A percentile compares a stretch with the other conserved stretches of the same genome.
Evolutionary conservation across 345 rosid species (phyloP).

Genomic region (Sonneratia alba): DNA sequence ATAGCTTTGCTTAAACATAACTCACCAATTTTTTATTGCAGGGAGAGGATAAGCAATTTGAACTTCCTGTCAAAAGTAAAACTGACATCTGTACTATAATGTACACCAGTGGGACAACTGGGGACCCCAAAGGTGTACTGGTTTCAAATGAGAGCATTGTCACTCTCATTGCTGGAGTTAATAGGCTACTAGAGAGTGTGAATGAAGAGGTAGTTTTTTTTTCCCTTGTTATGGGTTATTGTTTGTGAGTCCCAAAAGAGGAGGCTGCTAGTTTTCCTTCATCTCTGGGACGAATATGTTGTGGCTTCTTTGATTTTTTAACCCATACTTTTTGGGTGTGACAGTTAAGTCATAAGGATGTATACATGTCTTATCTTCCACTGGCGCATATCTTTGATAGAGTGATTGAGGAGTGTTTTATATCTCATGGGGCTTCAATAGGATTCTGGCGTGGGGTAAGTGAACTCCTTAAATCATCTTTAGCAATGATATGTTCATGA

Average conservation of each 20-base stretch:
- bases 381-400: constrained; percentile 96
- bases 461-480: constrained; percentile 5
- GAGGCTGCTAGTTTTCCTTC: background rate
- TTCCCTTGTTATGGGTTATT: background rate
- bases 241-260: constrained; percentile 4
- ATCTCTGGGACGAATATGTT: background rate
- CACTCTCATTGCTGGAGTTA: constrained; percentile 67
- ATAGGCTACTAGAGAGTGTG: constrained; percentile 42
- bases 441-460: constrained; percentile 99
- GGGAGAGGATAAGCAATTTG: constrained; percentile 63
- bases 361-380: constrained; percentile 88
- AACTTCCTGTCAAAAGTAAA: constrained; percentile 71
- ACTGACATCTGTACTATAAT: constrained; percentile 83
- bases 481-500: constrained; percentile 4
- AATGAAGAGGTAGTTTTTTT: constrained; percentile 46
- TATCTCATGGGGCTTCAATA: constrained; percentile 66
- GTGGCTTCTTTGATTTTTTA: constrained; percentile 3
- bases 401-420: constrained; percentile 74
- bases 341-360: constrained; percentile 67
- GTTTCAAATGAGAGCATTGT: constrained; percentile 85
- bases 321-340: constrained; percentile 11
- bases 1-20: constrained; percentile 1
- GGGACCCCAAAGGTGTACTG: constrained; percentile 97
- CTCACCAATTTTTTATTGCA: constrained; percentile 17
- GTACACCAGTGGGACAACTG: constrained; percentile 99